Percentiles rank a stretch among this genome's conserved stretches.
Conservation (phyloP, 805 yeast species). For the Aciculoconidium aculeatum region DNA sequence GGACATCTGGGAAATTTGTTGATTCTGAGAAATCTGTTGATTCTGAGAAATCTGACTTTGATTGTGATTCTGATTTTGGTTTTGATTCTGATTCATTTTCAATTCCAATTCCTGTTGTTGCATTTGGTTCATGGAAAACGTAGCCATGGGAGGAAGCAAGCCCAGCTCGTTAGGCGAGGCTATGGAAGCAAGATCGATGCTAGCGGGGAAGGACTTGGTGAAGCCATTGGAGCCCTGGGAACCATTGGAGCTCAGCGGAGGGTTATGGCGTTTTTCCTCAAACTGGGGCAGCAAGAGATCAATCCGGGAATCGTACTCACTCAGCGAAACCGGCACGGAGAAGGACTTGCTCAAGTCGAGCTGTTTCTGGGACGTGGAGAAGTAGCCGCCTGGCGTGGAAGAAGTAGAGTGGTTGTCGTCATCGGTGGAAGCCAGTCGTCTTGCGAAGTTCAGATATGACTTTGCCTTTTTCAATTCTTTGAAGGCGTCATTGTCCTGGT, state of each 20-base stretch:
- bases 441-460: constrained; percentile 17
- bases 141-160: constrained; percentile 30
- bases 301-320: constrained; percentile 9
- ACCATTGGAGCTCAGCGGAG: constrained; percentile 1
- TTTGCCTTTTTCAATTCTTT: constrained; percentile 35
- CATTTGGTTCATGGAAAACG: constrained; percentile 13
- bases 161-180: constrained; percentile 24
- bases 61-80: constrained; percentile 2
- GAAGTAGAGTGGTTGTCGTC: constrained; percentile 1
- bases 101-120: constrained; percentile 1
- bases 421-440: constrained; percentile 2
- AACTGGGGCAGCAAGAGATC: constrained; percentile 25
- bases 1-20: not conserved
- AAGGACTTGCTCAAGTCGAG: constrained; percentile 5
- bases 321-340: constrained; percentile 3
- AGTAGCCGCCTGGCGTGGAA: constrained; percentile 4
- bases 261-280: constrained; percentile 2
- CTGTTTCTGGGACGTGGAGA: constrained; percentile 2
- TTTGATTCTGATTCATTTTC: constrained; percentile 3
- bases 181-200: constrained; percentile 50
- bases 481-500: constrained; percentile 39
- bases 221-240: constrained; percentile 5
- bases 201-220: constrained; percentile 42
- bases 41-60: not conserved
- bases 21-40: not conserved